Evolutionary conservation across 257 asterid genomes (phyloP), one percentile per base, ranked within the genome.

Genomic region (Eucommia ulmoides): DNA sequence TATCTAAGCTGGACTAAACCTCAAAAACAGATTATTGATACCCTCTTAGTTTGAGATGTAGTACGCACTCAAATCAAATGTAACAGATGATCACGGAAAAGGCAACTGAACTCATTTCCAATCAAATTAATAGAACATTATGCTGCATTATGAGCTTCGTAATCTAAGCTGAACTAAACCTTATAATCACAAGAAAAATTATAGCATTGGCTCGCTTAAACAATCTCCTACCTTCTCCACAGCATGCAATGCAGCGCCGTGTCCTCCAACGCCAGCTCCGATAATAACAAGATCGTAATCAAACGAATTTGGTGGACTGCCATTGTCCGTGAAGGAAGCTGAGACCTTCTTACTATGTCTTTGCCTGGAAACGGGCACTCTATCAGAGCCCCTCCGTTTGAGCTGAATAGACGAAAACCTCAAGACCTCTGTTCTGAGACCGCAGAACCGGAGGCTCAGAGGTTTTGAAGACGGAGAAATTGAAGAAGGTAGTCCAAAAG

Each of bases 221-320:
- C n/a, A 45, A 23, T 6, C 45, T 17, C 61, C 41, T 55, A 74
- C 78, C 52, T 63, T 72, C 58, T 72, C 77, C 38, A 76, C 80
- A 33, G 73, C 78, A 52, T 62, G 78, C 45, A 71, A 48, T 11
- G 74, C 82, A 64, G 66, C 78, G 33, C 73, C 82, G 55, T 76
- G 76, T 33, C 77, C 83, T 6, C 76, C 74, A 25, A 75, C 79
- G 20, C 74, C 77, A 59, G 74, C 79, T 51, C 74, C 77, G 46
- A 60, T 62, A 22, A 65, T 72, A 21, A 72, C 70, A 24, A 72
- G 65, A 63, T 65, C 78, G 29, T 68, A 71, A 29, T 64, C 79
- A 41, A 64, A 76, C 17, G 66, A 55, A 12, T 63, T 50, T 42
- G 64, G 54, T 26, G 61, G 56, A 22, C 44, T 53, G 42, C 66